Base-by-base conservation (phyloP, 192 early-diverging fungal genomes). In the Funneliformis mosseae region DNA sequence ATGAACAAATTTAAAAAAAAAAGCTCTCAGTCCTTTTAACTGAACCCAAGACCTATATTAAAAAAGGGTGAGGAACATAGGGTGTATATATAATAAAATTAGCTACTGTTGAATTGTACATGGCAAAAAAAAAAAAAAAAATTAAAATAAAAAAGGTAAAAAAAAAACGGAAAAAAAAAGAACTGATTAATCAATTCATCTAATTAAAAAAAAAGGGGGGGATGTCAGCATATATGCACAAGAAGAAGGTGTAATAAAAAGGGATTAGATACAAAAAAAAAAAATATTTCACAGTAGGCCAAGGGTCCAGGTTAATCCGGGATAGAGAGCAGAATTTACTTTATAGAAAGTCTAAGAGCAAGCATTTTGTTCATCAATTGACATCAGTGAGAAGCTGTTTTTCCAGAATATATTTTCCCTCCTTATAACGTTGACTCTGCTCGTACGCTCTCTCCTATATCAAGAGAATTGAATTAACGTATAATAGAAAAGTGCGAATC, bases 391-490 rank as follows among this genome's bases (percentile, higher is more conserved):
- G 83, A 33, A 91, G 82, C 2, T 85, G 84, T 73, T 90, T 88
- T 79, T 94, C 93, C 62, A 93, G 80, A 75, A 93, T 92, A 83
- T 88, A 94, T 69, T 87, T 89, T n/a, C 94, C 94, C 77, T 94
- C 92, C 82, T 95, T 94, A 86, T 93, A 95, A 63, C 85, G 89
- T 80, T 94, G 88, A 4, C 77, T 71, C 21, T 86, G 84, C 77
- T 92, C 94, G 79, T 87, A 91, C 11, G 93, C 92, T 41, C 87
- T 87, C 33, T 86, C 84, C 87, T 89, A 61, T 28, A 21, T 27
- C 0, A 33, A 33, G 33, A 33, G 33, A 33, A 33, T 33, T 33
- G 33, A 55, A 55, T 55, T 12, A 16, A 50, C 4, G 2, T 12
- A 55, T 7, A 21, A 55, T 55, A 55, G 14, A 6, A 55, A 55